Percentiles rank a stretch among this genome's conserved stretches.
phyloP scores from a whole-genome alignment of 768 basidiomycete species.

The Trametes coccinea region DNA sequence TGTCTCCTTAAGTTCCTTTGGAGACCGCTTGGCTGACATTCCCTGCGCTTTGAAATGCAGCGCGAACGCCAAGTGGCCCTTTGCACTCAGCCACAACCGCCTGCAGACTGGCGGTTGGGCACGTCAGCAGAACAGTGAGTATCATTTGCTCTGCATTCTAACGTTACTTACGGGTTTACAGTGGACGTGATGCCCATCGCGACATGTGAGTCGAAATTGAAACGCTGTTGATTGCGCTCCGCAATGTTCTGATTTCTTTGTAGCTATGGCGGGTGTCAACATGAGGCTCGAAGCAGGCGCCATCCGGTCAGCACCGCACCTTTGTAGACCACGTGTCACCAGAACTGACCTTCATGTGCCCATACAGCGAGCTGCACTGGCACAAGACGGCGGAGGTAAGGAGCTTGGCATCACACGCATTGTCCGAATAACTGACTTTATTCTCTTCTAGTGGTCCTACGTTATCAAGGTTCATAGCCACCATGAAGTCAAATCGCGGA shows the following conservation, averaged over 20 bases:
- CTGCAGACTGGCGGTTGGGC: conserved; percentile 68
- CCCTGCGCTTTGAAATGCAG: conserved; percentile 21
- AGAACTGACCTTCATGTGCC: background rate
- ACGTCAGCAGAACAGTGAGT: conserved; percentile 56
- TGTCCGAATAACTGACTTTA: background rate
- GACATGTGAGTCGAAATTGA: conserved; percentile 24
- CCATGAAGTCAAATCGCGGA: background rate
- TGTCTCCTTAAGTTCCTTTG: background rate
- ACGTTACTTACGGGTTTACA: conserved; percentile 15
- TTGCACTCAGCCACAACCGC: conserved; percentile 60
- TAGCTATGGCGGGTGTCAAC: conserved; percentile 35
- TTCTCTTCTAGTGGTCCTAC: conserved; percentile 31
- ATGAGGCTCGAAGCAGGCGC: conserved; percentile 40
- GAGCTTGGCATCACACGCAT: background rate
- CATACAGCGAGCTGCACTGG: conserved; percentile 36
- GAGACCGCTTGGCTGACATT: background rate
- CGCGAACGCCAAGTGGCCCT: conserved; percentile 63
- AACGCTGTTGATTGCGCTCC: background rate
- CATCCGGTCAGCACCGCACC: conserved; percentile 28
- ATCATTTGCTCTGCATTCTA: background rate
- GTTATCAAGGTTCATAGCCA: conserved; percentile 31
- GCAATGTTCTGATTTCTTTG: conserved; percentile 2
- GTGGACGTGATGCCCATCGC: conserved; percentile 44
- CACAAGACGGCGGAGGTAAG: conserved; percentile 34
- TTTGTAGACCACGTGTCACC: background rate